A percentile compares a stretch with the other conserved stretches of the same genome.
These are phyloP conservation scores for Gilbertella persicaria DNA, from an alignment of 371 early-diverging fungal species.

Conservation along the genomic window DNA sequence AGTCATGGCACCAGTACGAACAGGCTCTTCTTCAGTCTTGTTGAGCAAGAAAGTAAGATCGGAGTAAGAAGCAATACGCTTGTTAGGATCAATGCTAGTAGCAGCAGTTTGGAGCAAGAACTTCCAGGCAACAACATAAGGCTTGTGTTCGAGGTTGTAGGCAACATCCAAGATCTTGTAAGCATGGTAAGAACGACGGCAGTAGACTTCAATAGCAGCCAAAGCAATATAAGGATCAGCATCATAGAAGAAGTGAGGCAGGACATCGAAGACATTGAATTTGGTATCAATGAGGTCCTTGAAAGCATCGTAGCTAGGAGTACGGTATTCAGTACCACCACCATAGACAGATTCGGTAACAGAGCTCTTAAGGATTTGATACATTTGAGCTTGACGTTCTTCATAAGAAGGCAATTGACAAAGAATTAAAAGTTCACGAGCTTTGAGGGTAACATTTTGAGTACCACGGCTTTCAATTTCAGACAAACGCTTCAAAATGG, in stretches of 20 bases:
- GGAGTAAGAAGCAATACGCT: conserved; percentile 75
- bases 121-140: conserved; percentile 80
- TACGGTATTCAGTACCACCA: conserved; percentile 69
- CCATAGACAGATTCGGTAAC: conserved; percentile 83
- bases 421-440: conserved; percentile 91
- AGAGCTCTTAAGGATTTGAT: conserved; percentile 77
- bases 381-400: conserved; percentile 86
- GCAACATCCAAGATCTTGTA: conserved; percentile 86
- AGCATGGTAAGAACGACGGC: conserved; percentile 94
- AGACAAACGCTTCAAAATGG: conserved; percentile 82
- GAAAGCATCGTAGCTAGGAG: conserved; percentile 80
- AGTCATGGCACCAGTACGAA: conserved; percentile 73
- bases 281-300: conserved; percentile 91
- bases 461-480: conserved; percentile 76
- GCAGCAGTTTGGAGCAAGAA: conserved; percentile 70
- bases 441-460: conserved; percentile 89
- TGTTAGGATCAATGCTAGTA: conserved; percentile 50
- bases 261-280: conserved; percentile 94
- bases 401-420: conserved; percentile 92
- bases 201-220: conserved; percentile 94
- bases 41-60: conserved; percentile 71
- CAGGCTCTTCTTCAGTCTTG: conserved; percentile 65
- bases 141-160: conserved; percentile 71
- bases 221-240: conserved; percentile 75
- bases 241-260: conserved; percentile 94